phyloP scores from a whole-genome alignment of 805 yeast species.

The Yarrowia deformans region DNA sequence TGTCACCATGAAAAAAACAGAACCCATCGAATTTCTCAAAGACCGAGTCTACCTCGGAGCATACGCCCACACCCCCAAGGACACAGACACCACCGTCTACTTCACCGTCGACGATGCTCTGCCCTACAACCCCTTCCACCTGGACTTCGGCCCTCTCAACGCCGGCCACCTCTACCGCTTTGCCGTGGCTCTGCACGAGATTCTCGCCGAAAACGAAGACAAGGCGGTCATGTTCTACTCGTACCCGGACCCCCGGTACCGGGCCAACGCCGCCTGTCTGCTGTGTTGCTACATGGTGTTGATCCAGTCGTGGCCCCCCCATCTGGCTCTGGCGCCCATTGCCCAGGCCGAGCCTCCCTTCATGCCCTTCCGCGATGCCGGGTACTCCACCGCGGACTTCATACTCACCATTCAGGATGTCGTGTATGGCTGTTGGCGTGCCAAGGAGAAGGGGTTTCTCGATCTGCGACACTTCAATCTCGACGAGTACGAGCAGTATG shows the following conservation, averaged over 20 bases:
- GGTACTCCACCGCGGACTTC: slow-evolving; percentile 94
- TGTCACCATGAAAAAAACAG: slow-evolving; percentile 7
- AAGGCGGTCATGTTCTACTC: slow-evolving; percentile 93
- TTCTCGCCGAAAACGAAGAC: slow-evolving; percentile 80
- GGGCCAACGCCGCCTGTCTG: slow-evolving; percentile 95
- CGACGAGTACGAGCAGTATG: slow-evolving; percentile 93
- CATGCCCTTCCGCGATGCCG: slow-evolving; percentile 96
- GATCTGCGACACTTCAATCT: slow-evolving; percentile 86
- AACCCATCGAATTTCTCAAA: slow-evolving; percentile 38
- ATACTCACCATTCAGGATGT: slow-evolving; percentile 93
- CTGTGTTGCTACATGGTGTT: slow-evolving; percentile 92
- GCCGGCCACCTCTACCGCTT: slow-evolving; percentile 92
- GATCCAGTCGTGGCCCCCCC: slow-evolving; percentile 98
- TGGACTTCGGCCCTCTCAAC: slow-evolving; percentile 96
- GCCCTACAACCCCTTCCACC: slow-evolving; percentile 92
- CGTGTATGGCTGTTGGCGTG: slow-evolving; percentile 97
- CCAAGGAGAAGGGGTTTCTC: slow-evolving; percentile 87
- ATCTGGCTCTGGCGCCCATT: slow-evolving; percentile 93
- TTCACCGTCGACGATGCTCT: slow-evolving; percentile 93
- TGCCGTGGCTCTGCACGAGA: slow-evolving; percentile 92
- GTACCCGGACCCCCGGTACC: slow-evolving; percentile 74
- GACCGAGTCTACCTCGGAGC: slow-evolving; percentile 88
- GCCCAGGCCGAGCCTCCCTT: slow-evolving; percentile 92
- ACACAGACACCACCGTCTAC: slow-evolving; percentile 76
- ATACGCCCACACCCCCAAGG: slow-evolving; percentile 77